Evolutionary conservation across 2,329 filamentous ascomycete genomes (phyloP), one percentile per base, ranked within the genome.

Genomic region (Fusarium sacchari): DNA sequence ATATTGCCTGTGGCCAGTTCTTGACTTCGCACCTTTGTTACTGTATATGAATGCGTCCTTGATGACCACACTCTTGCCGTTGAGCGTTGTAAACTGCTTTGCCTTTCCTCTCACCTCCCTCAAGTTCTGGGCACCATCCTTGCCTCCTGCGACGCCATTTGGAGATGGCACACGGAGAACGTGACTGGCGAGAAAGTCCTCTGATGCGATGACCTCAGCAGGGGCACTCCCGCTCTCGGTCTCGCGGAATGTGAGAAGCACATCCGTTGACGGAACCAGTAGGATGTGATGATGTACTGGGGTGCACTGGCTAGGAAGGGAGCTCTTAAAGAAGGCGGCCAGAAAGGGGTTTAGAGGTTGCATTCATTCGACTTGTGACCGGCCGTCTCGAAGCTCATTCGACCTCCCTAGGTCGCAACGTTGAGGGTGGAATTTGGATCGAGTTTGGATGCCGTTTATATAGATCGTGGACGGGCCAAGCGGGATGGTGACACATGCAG

Each of bases 301-400:
- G 73, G 92, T 90, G 88, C 96, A 98, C 91, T 98, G 96, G 79
- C 93, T 88, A 78, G 93, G 93, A 81, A 98, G 89, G 83, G 94
- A 91, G 90, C 95, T 98, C 87, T 94, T 95, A 89, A 98, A 98
- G 91, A 99, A 98, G 88, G 96, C 95, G 88, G 94, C 92, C 84
- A 99, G 89, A 86, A 98, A 98, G 83, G 96, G 96, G 86, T 99
- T 99, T 91, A 98, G 89, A 87, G 96, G 94, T 92, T 95, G 95
- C 95, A 97, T 97, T 84, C 82, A 83, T 80, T 83, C 82, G 81
- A 77, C 80, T 81, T 78, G 72, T 62, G 66, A 61, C 62, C 72
- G 72, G 76, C 64, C 64, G 73, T 76, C 63, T 78, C 74, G 72
- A 76, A 73, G 65, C 67, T 77, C 56, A 73, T 67, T 79, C 79